Conservation (phyloP, 176 grass and related monocot species). For the Eragrostis curvula region DNA sequence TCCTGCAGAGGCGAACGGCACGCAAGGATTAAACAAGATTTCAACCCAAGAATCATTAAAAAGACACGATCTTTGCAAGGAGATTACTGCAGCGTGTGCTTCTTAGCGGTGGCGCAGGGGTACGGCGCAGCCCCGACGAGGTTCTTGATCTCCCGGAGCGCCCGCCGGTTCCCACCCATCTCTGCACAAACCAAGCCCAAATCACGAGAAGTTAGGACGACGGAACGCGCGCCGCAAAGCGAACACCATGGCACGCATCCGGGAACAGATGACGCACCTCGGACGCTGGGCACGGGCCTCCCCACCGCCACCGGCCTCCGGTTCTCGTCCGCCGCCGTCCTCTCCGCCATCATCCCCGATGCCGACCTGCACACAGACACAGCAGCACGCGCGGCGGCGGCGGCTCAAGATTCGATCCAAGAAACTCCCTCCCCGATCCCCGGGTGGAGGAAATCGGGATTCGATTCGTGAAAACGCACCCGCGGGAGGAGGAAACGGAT, state of each 20-base stretch:
- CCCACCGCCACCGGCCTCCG: slow-evolving; percentile 24
- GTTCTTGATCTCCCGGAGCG: slow-evolving; percentile 78
- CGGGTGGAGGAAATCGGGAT: not conserved
- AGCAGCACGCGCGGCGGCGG: not conserved
- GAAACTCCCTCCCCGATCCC: not conserved
- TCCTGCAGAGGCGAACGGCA: slow-evolving; percentile 40
- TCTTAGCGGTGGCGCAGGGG: slow-evolving; percentile 56
- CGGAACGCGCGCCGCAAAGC: not conserved
- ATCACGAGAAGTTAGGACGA: slow-evolving; percentile 14
- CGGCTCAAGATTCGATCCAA: slow-evolving; percentile 40
- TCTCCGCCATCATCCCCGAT: slow-evolving; percentile 56
- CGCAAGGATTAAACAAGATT: slow-evolving; percentile 21
- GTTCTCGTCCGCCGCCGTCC: slow-evolving; percentile 55
- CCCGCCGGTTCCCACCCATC: slow-evolving; percentile 63
- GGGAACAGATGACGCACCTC: slow-evolving; percentile 41
- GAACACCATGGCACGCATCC: not conserved
- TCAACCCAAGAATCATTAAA: slow-evolving; percentile 28
- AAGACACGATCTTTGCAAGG: slow-evolving; percentile 20
- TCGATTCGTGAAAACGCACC: slow-evolving; percentile 9
- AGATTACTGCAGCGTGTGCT: slow-evolving; percentile 60
- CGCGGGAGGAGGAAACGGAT: not conserved
- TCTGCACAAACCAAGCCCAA: slow-evolving; percentile 38
- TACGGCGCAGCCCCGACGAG: slow-evolving; percentile 37
- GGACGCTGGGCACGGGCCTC: slow-evolving; percentile 26
- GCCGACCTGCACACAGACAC: slow-evolving; percentile 33